Conservation (phyloP, 2,329 filamentous ascomycete species). For the Colletotrichum musae region DNA sequence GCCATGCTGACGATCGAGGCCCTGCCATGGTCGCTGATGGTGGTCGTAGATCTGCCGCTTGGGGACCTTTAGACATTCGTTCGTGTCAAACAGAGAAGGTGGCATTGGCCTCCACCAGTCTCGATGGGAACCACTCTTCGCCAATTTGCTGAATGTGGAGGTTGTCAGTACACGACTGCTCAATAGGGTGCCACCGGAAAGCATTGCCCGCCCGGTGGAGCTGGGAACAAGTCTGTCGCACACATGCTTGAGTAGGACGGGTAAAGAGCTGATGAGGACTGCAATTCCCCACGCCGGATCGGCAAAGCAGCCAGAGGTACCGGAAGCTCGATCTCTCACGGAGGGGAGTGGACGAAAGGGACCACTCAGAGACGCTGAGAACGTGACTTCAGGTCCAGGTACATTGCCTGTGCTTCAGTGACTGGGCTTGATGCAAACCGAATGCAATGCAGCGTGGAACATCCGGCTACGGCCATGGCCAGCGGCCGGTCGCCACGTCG, state of each 20-base stretch:
- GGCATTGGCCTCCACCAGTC: not conserved
- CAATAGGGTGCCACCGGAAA: constrained; percentile 29
- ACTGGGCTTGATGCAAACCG: constrained; percentile 25
- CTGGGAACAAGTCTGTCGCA: constrained; percentile 21
- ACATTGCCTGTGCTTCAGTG: constrained; percentile 9
- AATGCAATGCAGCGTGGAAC: constrained; percentile 41
- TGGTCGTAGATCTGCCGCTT: constrained; percentile 8
- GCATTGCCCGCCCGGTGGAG: constrained; percentile 24
- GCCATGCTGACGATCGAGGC: constrained; percentile 2
- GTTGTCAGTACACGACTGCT: constrained; percentile 18
- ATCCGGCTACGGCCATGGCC: constrained; percentile 33
- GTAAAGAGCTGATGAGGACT: constrained; percentile 13
- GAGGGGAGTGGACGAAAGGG: constrained; percentile 22
- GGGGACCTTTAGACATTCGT: constrained; percentile 1
- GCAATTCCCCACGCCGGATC: constrained; percentile 28
- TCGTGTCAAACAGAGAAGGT: not conserved
- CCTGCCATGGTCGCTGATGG: constrained; percentile 11
- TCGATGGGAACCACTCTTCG: constrained; percentile 4
- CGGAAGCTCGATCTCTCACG: not conserved
- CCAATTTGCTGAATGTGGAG: constrained; percentile 14
- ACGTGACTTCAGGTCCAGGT: constrained; percentile 5
- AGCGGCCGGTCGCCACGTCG: constrained; percentile 44
- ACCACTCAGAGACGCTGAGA: not conserved
- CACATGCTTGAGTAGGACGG: constrained; percentile 1
- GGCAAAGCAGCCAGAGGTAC: constrained; percentile 5